phyloP scores from a whole-genome alignment of 1,284 basidiomycete genomes.

The Marasmius tenuissimus region DNA sequence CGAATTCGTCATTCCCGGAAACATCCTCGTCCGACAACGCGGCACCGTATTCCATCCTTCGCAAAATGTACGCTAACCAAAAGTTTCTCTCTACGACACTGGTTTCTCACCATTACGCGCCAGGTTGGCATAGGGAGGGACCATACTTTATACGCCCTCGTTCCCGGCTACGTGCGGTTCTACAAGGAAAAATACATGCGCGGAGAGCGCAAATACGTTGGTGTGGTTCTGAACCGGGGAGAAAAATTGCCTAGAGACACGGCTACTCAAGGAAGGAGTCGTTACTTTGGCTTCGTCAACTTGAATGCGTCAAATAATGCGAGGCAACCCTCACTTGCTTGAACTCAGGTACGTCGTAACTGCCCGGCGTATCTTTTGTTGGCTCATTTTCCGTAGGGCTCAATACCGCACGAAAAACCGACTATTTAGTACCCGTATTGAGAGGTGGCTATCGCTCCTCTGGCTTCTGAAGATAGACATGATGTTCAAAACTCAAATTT shows the following conservation, averaged over 20 bases:
- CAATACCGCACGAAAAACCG: too few relatives aligned
- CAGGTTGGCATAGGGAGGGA: conserved; percentile 90
- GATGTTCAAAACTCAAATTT: too few relatives aligned
- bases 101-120: conserved; percentile 10
- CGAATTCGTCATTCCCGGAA: conserved; percentile 86
- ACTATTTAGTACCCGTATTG: too few relatives aligned
- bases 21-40: conserved; percentile 92
- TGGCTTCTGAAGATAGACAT: too few relatives aligned
- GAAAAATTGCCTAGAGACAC: conserved; percentile 87
- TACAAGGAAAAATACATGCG: conserved; percentile 77
- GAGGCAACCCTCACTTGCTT: not conserved
- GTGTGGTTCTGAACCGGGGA: conserved; percentile 75
- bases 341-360: not conserved
- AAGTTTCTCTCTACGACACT: conserved; percentile 5
- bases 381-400: too few relatives aligned
- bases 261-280: conserved; percentile 66
- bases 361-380: too few relatives aligned
- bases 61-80: conserved; percentile 66
- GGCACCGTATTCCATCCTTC: conserved; percentile 90
- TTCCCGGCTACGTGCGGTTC: conserved; percentile 90
- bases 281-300: conserved; percentile 74
- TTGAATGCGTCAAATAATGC: conserved; percentile 31
- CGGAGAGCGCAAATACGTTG: conserved; percentile 76
- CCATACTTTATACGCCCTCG: conserved; percentile 87
- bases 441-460: too few relatives aligned